Evolutionary conservation across 352 stramenopile genomes (phyloP).

Genomic region (Phytophthora pistaciae): DNA sequence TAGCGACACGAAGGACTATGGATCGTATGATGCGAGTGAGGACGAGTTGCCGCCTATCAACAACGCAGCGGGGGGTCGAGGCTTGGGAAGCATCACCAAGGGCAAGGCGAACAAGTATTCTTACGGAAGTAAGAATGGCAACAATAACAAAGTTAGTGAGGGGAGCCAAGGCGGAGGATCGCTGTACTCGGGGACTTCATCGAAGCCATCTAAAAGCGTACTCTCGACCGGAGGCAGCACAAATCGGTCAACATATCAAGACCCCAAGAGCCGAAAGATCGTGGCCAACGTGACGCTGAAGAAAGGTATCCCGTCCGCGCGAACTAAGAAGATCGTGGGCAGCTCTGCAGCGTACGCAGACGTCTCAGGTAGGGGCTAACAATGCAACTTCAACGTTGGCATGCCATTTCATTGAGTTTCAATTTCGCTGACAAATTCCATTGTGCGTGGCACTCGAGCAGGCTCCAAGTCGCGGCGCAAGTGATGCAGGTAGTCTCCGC

Average conservation of each 20-base stretch:
- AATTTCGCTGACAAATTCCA: background rate
- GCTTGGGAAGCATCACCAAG: constrained; percentile 21
- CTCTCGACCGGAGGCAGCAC: constrained; percentile 39
- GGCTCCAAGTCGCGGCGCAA: constrained; percentile 40
- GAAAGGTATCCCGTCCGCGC: constrained; percentile 36
- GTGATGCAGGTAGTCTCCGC: constrained; percentile 9
- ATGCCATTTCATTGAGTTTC: constrained; percentile 4
- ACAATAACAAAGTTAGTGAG: constrained; percentile 38
- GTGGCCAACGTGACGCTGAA: constrained; percentile 26
- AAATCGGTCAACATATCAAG: constrained; percentile 45
- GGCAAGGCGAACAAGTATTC: constrained; percentile 43
- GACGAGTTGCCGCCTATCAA: constrained; percentile 68
- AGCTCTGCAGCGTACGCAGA: constrained; percentile 33
- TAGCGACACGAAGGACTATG: constrained; percentile 36
- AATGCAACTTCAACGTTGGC: constrained; percentile 29
- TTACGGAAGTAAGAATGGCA: constrained; percentile 29
- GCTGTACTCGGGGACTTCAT: constrained; percentile 28
- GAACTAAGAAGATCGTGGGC: constrained; percentile 33
- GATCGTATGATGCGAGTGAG: constrained; percentile 38
- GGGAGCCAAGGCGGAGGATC: constrained; percentile 22
- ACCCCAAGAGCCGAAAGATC: constrained; percentile 45
- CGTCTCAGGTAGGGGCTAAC: constrained; percentile 35
- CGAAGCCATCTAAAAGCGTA: constrained; percentile 37
- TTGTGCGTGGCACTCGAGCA: constrained; percentile 4
- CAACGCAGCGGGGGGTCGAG: constrained; percentile 17